A percentile compares a stretch with the other conserved stretches of the same genome.
Conservation (phyloP, 495 filamentous ascomycete genomes). For the Mytilinidion resinicola region DNA sequence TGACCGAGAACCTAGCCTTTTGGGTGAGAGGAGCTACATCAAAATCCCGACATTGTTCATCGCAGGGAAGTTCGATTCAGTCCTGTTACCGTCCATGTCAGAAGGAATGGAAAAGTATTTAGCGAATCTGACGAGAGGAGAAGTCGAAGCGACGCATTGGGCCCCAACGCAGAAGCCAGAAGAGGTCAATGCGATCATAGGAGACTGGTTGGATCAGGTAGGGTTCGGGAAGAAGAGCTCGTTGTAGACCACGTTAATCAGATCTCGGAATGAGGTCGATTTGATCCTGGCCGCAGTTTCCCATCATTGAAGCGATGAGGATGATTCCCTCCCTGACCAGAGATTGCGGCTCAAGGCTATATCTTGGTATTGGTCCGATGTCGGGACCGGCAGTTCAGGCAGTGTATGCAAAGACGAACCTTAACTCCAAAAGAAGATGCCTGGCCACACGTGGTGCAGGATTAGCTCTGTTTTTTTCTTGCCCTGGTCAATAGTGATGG, state of each 20-base stretch:
- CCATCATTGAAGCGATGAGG: constrained; percentile 1
- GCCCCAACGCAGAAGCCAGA: constrained; percentile 37
- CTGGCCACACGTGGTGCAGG: too few species aligned
- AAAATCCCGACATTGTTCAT: constrained; percentile 69
- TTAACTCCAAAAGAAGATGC: too few species aligned
- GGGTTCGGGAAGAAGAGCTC: constrained; percentile 35
- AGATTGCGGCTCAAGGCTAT: too few species aligned
- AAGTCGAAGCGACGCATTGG: constrained; percentile 39
- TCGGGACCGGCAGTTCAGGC: too few species aligned
- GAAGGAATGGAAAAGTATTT: constrained; percentile 61
- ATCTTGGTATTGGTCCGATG: too few species aligned
- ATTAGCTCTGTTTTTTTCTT: too few species aligned
- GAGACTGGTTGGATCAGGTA: constrained; percentile 35
- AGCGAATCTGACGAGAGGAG: constrained; percentile 47
- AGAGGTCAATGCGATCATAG: constrained; percentile 36
- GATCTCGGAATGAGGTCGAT: too few species aligned
- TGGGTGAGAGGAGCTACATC: constrained; percentile 39
- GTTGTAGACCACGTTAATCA: constrained; percentile 20
- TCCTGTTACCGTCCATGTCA: constrained; percentile 59
- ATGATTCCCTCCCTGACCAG: too few species aligned
- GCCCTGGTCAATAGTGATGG: too few species aligned
- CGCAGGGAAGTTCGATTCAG: constrained; percentile 58
- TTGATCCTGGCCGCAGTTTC: not conserved
- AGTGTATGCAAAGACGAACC: too few species aligned
- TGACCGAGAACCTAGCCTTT: constrained; percentile 16